Evolutionary conservation across 257 asterid genomes (phyloP).

Genomic region (Catharanthus roseus): DNA sequence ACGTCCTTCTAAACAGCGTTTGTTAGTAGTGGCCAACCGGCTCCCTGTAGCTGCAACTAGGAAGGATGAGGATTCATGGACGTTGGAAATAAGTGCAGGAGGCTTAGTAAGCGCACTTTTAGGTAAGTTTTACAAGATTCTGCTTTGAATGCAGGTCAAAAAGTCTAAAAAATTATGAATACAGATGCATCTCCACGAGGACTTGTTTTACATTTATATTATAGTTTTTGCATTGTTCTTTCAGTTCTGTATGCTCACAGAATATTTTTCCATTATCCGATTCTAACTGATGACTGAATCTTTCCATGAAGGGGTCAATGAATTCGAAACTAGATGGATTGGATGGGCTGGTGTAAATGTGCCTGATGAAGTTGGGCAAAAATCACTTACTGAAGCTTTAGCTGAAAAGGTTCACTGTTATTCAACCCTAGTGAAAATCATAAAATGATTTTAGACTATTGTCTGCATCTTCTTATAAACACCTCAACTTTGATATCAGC

Average conservation of each 20-base stretch:
- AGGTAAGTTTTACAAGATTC: constrained; percentile 39
- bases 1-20: constrained; percentile 47
- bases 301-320: constrained; percentile 60
- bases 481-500: background rate
- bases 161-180: background rate
- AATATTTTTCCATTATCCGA: background rate
- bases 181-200: background rate
- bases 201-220: background rate
- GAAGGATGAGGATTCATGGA: constrained; percentile 70
- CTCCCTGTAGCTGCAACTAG: constrained; percentile 81
- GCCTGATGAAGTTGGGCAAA: constrained; percentile 80
- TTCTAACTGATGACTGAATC: constrained; percentile 8
- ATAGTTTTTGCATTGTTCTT: constrained; percentile 7
- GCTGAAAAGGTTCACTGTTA: constrained; percentile 61
- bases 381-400: constrained; percentile 70
- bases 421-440: constrained; percentile 12
- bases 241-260: background rate
- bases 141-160: background rate
- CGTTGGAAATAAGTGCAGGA: constrained; percentile 77
- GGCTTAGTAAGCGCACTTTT: constrained; percentile 83
- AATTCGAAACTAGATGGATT: constrained; percentile 90
- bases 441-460: background rate
- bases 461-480: background rate
- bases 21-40: constrained; percentile 84
- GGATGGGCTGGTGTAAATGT: constrained; percentile 99